These are phyloP conservation scores for Pythium rhizo-oryzae DNA, from an alignment of 352 stramenopile genomes.

Conservation along the genomic window DNA sequence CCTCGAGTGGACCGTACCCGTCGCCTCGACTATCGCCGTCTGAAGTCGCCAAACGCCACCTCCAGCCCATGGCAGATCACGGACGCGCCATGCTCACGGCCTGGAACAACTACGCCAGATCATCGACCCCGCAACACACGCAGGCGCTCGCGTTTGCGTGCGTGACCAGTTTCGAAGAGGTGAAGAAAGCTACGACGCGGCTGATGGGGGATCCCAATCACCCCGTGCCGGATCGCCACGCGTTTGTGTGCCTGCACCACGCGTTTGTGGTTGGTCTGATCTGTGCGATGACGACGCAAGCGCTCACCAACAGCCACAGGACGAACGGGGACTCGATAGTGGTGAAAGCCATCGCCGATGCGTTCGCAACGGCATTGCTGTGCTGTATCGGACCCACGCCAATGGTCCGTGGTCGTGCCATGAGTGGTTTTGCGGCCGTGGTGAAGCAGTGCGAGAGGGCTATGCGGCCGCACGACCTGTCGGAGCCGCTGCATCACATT, in stretches of 20 bases:
- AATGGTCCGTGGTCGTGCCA: constrained; percentile 51
- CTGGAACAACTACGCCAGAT: constrained; percentile 74
- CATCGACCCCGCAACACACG: constrained; percentile 50
- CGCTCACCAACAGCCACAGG: constrained; percentile 65
- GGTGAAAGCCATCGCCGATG: constrained; percentile 72
- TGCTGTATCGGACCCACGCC: constrained; percentile 73
- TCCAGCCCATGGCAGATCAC: constrained; percentile 70
- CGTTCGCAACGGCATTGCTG: constrained; percentile 74
- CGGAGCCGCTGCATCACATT: constrained; percentile 64
- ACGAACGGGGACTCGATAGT: constrained; percentile 57
- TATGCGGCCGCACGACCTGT: constrained; percentile 61
- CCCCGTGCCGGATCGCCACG: constrained; percentile 47
- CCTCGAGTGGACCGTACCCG: not conserved
- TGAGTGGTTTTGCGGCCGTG: constrained; percentile 60
- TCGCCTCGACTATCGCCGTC: constrained; percentile 4
- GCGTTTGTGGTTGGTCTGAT: constrained; percentile 79
- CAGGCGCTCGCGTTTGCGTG: constrained; percentile 66
- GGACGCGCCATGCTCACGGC: constrained; percentile 69
- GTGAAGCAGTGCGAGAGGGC: constrained; percentile 56
- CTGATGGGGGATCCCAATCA: constrained; percentile 55
- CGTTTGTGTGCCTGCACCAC: constrained; percentile 83
- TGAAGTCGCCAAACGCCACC: constrained; percentile 16
- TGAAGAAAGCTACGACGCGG: constrained; percentile 72
- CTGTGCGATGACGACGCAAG: constrained; percentile 76
- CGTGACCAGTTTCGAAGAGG: constrained; percentile 79